Base-by-base conservation (phyloP, 176 grass and related monocot genomes). In the Rhynchospora tenuis region DNA sequence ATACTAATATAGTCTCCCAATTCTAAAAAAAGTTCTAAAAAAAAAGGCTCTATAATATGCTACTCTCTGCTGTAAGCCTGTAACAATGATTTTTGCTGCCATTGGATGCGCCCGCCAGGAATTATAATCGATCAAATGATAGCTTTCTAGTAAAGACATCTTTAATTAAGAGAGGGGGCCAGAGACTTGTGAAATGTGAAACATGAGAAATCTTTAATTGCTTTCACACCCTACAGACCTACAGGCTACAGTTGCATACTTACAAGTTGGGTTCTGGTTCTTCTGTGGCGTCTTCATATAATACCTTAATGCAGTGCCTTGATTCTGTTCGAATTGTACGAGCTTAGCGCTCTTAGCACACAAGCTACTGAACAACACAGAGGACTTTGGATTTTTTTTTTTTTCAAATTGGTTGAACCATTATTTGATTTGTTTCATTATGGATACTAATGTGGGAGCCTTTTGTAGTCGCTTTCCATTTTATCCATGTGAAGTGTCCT, bases 31-130 rank as follows among this genome's bases (percentile, higher is more conserved):
- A 38, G 33, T 38, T 38, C 3, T 19, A 66, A 69, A 28, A n/a
- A 44, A 69, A 19, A n/a, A n/a, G 16, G 17, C 16, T 44, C 16
- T 44, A 16, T 70, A 70, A 26, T 44, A 28, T 29, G 24, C 48
- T 55, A 54, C 17, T n/a, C 17, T 10, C 67, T n/a, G 42, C 42
- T 71, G 42, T 46, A 71, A 71, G 9, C 17, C 42, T 71, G 42
- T 46, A 71, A 71, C 67, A 16, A 76, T 51, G 26, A 55, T 76
- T 76, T 76, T 76, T 76, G 72, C 14, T 73, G 69, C 69, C 69
- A 48, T 22, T n/a, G 15, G n/a, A 73, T 73, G 69, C 10, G 69
- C 43, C 29, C n/a, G 33, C 11, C 33, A 51, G 16, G 4, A 20
- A 70, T 70, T 70, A 46, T 46, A 22, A 43, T 68, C 16, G 19